Conservation (phyloP, 306 rosid genomes). For the Medicago lupulina region DNA sequence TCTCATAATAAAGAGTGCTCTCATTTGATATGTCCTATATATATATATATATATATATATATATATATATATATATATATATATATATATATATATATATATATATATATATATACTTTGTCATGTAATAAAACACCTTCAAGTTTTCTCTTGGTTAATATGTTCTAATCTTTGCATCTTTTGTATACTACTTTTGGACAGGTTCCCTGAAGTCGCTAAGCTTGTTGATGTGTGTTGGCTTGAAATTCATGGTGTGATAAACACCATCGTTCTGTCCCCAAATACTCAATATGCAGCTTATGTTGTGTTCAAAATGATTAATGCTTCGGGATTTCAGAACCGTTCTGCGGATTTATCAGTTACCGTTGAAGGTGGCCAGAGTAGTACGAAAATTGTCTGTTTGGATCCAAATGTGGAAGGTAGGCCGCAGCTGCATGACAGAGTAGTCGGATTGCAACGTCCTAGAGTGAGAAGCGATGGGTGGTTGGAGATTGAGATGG, state of each 20-base stretch:
- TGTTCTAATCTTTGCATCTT: background rate
- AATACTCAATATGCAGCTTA: constrained; percentile 61
- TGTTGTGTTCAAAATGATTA: constrained; percentile 59
- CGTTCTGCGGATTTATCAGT: constrained; percentile 51
- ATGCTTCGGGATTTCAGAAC: constrained; percentile 41
- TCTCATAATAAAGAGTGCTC: too few relatives aligned
- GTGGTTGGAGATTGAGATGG: constrained; percentile 77
- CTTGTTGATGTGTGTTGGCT: constrained; percentile 70
- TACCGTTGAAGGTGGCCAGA: constrained; percentile 23
- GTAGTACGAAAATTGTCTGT: constrained; percentile 36
- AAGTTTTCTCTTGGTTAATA: background rate
- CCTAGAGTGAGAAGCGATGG: constrained; percentile 60
- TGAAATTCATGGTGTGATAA: constrained; percentile 67
- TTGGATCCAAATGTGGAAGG: constrained; percentile 18
- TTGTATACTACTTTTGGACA: constrained; percentile 32
- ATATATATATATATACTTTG: background rate
- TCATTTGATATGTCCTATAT: too few relatives aligned
- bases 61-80: too few relatives aligned
- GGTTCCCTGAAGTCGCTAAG: constrained; percentile 74
- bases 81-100: too few relatives aligned
- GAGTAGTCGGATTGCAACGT: background rate
- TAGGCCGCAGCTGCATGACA: background rate
- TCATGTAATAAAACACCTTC: background rate
- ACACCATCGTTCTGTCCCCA: constrained; percentile 51
- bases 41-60: too few relatives aligned